phyloP scores from a whole-genome alignment of 2,329 filamentous ascomycete genomes.

The Diaporthe citriasiana region DNA sequence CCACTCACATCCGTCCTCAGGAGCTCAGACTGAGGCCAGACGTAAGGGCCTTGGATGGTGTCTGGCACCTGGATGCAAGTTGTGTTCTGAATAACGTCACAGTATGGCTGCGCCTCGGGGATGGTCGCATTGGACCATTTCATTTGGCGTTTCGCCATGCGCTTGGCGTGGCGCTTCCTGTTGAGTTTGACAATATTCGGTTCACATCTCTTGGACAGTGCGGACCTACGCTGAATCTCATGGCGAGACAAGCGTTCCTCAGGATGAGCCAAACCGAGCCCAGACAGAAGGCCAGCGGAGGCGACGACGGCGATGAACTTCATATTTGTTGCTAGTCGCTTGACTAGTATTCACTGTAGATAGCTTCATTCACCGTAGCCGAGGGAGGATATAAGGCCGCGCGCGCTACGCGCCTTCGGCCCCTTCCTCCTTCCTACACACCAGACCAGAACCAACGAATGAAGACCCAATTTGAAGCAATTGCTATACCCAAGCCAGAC shows the following conservation, averaged over 20 bases:
- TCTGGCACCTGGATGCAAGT: slow-evolving; percentile 38
- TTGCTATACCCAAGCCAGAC: too few relatives aligned
- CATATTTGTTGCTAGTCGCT: too few relatives aligned
- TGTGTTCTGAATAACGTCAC: slow-evolving; percentile 34
- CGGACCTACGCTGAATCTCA: slow-evolving; percentile 26
- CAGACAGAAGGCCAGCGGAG: slow-evolving; percentile 30
- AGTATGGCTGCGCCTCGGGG: slow-evolving; percentile 28
- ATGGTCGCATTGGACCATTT: slow-evolving; percentile 17
- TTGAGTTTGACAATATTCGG: slow-evolving; percentile 16
- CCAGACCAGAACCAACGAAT: too few relatives aligned
- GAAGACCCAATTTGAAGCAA: too few relatives aligned
- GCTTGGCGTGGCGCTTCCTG: slow-evolving; percentile 36
- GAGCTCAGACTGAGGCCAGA: slow-evolving; percentile 34
- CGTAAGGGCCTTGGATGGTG: slow-evolving; percentile 33
- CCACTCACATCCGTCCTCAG: slow-evolving; percentile 41
- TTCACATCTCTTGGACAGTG: slow-evolving; percentile 33
- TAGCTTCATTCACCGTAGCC: too few relatives aligned
- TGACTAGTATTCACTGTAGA: too few relatives aligned
- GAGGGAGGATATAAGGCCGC: too few relatives aligned
- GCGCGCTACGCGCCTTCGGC: too few relatives aligned
- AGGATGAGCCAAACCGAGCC: slow-evolving; percentile 15
- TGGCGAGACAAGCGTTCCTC: slow-evolving; percentile 12
- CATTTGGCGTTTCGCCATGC: slow-evolving; percentile 25
- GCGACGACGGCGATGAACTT: slow-evolving; percentile 9
- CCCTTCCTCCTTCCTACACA: too few relatives aligned